Percentiles rank a stretch among this genome's conserved stretches.
Evolutionary conservation across 305 asterid genomes (phyloP).

Genomic region (Ilex paraguariensis): DNA sequence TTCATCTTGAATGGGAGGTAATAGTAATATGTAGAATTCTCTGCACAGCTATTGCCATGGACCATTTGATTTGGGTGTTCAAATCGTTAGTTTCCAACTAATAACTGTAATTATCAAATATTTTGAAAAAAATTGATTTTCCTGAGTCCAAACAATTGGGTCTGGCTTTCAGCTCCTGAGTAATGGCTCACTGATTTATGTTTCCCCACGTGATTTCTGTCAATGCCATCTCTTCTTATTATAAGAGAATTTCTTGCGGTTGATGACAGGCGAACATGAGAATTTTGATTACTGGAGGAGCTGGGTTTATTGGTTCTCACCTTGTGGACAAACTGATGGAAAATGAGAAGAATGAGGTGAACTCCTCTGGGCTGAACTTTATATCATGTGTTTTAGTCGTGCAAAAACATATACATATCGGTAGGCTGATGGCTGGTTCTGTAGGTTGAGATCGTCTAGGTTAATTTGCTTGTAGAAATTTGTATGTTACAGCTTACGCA

Average conservation of each 20-base stretch:
- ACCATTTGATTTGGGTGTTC: too few relatives aligned
- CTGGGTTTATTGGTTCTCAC: slow-evolving; percentile 89
- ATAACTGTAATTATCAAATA: too few relatives aligned
- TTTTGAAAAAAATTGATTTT: too few relatives aligned
- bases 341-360: slow-evolving; percentile 76
- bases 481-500: too few relatives aligned
- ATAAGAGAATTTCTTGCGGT: neutral
- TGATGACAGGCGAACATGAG: slow-evolving; percentile 76
- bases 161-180: neutral
- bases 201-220: neutral
- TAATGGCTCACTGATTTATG: neutral
- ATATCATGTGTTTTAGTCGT: neutral
- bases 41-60: too few relatives aligned
- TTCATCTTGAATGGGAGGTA: too few relatives aligned
- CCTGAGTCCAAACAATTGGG: too few relatives aligned
- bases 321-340: slow-evolving; percentile 75
- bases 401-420: neutral
- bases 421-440: neutral
- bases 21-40: too few relatives aligned
- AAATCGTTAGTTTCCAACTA: too few relatives aligned
- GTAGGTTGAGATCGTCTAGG: neutral
- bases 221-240: neutral
- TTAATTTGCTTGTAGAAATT: too few relatives aligned
- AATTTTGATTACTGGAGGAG: slow-evolving; percentile 81
- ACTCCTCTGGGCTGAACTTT: slow-evolving; percentile 1